Evolutionary conservation across 768 basidiomycete genomes (phyloP).

Genomic region (Austroboletus festivus): DNA sequence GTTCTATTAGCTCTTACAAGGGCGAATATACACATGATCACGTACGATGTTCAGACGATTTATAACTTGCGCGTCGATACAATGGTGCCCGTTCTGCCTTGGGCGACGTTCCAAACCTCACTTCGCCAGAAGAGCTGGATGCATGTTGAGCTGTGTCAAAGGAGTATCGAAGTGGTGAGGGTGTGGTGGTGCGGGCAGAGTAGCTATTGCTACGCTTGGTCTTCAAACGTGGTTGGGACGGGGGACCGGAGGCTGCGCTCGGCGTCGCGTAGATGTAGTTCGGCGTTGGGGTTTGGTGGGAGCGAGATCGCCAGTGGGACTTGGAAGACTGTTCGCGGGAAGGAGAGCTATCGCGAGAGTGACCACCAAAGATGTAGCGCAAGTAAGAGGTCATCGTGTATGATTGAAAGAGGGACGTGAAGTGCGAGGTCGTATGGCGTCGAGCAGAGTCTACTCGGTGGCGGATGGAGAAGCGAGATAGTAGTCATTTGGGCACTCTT

Average conservation of each 20-base stretch:
- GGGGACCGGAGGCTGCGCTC: constrained; percentile 27
- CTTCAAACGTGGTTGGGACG: constrained; percentile 36
- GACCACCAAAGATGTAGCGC: constrained; percentile 44
- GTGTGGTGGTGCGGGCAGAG: constrained; percentile 34
- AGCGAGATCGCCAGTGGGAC: constrained; percentile 42
- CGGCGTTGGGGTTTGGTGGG: constrained; percentile 36
- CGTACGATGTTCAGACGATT: constrained; percentile 45
- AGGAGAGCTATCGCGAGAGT: constrained; percentile 26
- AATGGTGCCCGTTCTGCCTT: constrained; percentile 35
- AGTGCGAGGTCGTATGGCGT: constrained; percentile 2
- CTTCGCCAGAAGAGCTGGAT: constrained; percentile 28
- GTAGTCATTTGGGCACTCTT: constrained; percentile 15
- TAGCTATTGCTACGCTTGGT: constrained; percentile 41
- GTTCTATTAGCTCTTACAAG: too few relatives aligned
- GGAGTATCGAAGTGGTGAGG: constrained; percentile 42
- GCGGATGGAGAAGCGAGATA: constrained; percentile 5
- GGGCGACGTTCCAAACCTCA: constrained; percentile 31
- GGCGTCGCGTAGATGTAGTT: constrained; percentile 42
- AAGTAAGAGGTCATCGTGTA: constrained; percentile 45
- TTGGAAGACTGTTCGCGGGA: constrained; percentile 33
- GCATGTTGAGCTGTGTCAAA: constrained; percentile 30
- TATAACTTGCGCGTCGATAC: constrained; percentile 43
- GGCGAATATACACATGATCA: constrained; percentile 10
- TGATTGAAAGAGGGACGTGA: constrained; percentile 18
- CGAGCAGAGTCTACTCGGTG: constrained; percentile 10